Evolutionary conservation across 2,329 filamentous ascomycete species (phyloP).

Genomic region (Phymatotrichopsis omnivora): DNA sequence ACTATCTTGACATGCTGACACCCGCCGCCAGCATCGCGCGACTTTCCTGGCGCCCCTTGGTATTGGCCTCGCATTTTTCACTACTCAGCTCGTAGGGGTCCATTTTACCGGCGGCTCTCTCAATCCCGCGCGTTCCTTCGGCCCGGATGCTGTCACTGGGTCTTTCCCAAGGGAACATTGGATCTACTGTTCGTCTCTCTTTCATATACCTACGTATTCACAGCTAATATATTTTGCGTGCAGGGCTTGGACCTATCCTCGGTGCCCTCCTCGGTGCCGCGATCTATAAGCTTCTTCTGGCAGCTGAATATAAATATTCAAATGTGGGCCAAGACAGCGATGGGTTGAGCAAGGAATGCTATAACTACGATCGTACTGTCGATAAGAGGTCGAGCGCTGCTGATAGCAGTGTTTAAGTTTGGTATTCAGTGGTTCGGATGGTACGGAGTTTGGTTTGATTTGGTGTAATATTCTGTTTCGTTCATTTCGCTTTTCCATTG

Average conservation of each 20-base stretch:
- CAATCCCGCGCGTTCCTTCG: conserved; percentile 45
- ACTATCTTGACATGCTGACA: conserved; percentile 46
- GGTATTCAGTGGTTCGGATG: no score
- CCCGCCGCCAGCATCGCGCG: conserved; percentile 59
- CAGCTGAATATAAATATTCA: conserved; percentile 43
- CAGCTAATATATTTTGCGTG: not conserved
- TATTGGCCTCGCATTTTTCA: conserved; percentile 61
- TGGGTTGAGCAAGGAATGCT: no score
- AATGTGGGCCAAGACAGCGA: conserved; percentile 43
- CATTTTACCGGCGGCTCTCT: conserved; percentile 42
- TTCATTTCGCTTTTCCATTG: no score
- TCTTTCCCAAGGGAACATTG: conserved; percentile 42
- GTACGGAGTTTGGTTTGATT: no score
- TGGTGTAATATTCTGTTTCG: no score
- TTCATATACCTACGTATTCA: not conserved
- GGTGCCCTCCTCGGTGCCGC: conserved; percentile 43
- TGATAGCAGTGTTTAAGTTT: no score
- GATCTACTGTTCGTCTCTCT: conserved; percentile 41
- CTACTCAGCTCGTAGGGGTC: conserved; percentile 42
- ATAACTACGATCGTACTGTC: no score
- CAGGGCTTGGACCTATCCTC: conserved; percentile 43
- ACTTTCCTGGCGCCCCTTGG: conserved; percentile 62
- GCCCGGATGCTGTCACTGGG: conserved; percentile 40
- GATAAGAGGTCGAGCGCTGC: no score
- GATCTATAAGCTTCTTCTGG: conserved; percentile 43